Evolutionary conservation across 2,329 filamentous ascomycete species (phyloP).

Genomic region (Fusarium albosuccineum): DNA sequence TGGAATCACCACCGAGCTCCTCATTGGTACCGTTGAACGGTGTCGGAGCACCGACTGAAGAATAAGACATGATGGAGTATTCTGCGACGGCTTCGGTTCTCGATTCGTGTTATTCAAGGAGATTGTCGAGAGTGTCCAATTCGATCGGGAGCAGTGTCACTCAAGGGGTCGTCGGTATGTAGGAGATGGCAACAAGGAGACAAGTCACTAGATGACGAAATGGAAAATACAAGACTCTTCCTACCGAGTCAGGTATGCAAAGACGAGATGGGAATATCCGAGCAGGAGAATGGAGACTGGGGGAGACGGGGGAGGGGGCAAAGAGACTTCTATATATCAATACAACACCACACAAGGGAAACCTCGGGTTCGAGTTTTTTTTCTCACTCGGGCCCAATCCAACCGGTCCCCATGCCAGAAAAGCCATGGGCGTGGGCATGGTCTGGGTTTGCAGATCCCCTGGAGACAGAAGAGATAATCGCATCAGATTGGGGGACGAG

Average conservation of each 20-base stretch:
- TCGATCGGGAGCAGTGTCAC: conserved; percentile 2
- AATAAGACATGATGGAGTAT: conserved; percentile 67
- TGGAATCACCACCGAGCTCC: conserved; percentile 80
- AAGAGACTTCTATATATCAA: conserved; percentile 27
- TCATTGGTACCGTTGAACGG: conserved; percentile 74
- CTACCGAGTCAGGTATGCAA: not conserved
- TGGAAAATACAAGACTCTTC: too few relatives aligned
- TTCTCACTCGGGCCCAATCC: not conserved
- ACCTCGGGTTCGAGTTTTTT: not conserved
- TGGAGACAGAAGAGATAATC: conserved; percentile 11
- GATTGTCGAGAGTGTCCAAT: conserved; percentile 10
- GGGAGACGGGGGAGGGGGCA: not conserved
- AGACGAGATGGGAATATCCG: conserved; percentile 2
- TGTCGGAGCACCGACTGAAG: conserved; percentile 69
- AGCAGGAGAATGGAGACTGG: not conserved
- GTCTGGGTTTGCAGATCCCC: conserved; percentile 17
- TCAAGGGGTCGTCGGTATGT: not conserved
- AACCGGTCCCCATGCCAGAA: not conserved
- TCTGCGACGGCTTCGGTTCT: conserved; percentile 1
- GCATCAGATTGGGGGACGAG: conserved; percentile 21
- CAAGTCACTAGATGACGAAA: too few relatives aligned
- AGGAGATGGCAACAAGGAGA: not conserved
- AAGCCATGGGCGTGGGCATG: conserved; percentile 1
- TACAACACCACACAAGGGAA: not conserved
- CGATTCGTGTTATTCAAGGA: conserved; percentile 23